Conservation (phyloP, 768 basidiomycete species). For the Trametes cubensis region DNA sequence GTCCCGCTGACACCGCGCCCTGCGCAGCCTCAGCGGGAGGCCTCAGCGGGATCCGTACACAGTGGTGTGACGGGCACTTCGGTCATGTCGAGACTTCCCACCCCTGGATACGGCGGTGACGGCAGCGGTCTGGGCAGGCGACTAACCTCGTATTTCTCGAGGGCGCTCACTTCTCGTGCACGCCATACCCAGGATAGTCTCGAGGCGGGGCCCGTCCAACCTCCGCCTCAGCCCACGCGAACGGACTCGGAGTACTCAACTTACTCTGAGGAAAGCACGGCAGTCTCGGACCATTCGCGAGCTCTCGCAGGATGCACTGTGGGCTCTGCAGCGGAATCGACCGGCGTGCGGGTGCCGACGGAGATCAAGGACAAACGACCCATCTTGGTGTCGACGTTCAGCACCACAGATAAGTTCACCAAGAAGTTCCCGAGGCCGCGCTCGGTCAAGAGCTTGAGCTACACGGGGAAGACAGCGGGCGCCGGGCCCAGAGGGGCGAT, state of each 20-base stretch:
- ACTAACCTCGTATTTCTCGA: constrained; percentile 23
- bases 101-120: constrained; percentile 23
- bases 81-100: constrained; percentile 25
- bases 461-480: constrained; percentile 12
- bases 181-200: not conserved
- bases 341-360: constrained; percentile 1
- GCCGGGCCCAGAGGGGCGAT: constrained; percentile 11
- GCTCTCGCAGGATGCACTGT: not conserved
- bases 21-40: constrained; percentile 6
- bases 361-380: constrained; percentile 25
- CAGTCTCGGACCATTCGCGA: constrained; percentile 15
- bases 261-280: constrained; percentile 19
- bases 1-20: constrained; percentile 28
- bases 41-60: constrained; percentile 5
- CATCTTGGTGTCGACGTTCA: constrained; percentile 24
- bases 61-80: constrained; percentile 6
- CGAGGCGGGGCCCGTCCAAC: not conserved
- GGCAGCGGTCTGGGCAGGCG: constrained; percentile 1
- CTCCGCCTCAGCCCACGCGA: not conserved
- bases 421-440: constrained; percentile 54
- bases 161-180: constrained; percentile 8
- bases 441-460: constrained; percentile 21
- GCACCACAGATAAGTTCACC: constrained; percentile 46
- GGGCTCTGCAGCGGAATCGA: not conserved
- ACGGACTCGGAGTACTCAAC: constrained; percentile 12